Evolutionary conservation across 169 alveolate genomes (phyloP).

Genomic region (Plasmodium fragile): DNA sequence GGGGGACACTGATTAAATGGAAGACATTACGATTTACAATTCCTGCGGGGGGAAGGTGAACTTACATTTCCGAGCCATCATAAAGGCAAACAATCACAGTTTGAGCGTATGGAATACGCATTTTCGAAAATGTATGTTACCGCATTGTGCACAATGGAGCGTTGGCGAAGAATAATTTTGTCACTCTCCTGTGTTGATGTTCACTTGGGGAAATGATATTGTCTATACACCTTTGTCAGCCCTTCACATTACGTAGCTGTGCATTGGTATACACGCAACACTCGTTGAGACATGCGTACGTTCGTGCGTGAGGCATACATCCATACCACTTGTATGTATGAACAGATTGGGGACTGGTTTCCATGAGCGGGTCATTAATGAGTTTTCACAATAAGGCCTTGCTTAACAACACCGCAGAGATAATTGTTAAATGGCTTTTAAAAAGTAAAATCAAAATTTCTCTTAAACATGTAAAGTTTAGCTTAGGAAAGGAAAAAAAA

Average conservation of each 20-base stretch:
- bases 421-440: neutral
- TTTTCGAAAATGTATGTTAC: neutral
- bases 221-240: neutral
- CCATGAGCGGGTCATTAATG: neutral
- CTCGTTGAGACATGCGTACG: neutral
- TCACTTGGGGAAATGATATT: neutral
- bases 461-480: neutral
- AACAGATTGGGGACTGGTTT: neutral
- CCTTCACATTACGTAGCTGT: neutral
- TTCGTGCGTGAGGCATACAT: neutral
- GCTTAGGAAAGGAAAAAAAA: conserved; percentile 8
- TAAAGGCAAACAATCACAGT: neutral
- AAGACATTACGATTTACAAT: neutral
- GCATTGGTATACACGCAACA: neutral
- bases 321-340: neutral
- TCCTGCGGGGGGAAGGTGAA: neutral
- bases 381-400: neutral
- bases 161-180: neutral
- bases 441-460: conserved; percentile 7
- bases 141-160: neutral
- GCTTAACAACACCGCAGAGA: neutral
- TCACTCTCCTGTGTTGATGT: neutral
- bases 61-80: neutral
- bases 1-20: neutral
- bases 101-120: neutral